Evolutionary conservation across 164 flowering plant genomes (phyloP), one percentile per base, ranked within the genome.

Genomic region (Annona cherimola): DNA sequence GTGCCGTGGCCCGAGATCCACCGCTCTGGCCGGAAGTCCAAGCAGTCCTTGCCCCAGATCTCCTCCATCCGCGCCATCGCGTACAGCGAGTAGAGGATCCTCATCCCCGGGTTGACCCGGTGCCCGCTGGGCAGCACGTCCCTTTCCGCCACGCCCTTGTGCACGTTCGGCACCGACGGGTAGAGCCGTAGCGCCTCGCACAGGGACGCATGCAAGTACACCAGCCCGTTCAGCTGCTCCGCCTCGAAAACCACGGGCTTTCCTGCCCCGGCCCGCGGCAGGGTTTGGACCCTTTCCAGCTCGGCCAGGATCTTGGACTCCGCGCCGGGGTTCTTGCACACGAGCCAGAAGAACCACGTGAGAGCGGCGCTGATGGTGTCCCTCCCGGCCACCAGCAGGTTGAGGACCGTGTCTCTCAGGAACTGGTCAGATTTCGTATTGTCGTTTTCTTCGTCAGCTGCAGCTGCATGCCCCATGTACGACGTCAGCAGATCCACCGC

Each of bases 31-130:
- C 69, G 84, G 74, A 83, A 86, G 64, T 84, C 85, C 59, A 43
- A 16, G 78, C 87, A 80, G 41, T 86, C 89, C 19, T 79, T 67
- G 5, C 88, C 92, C 92, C 90, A 88, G 1, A 85, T 66, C 42
- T 67, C 59, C 39, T 76, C 74, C 83, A 81, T 80, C 55, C 84
- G 77, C 4, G 81, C 89, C 82, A 82, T 82, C 0, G 84, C 60
- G 65, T 78, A 83, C 4, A 74, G 35, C 1, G 73, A 68, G 5
- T 74, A 62, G 64, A 83, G 5, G 3, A 84, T 69, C 67, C 26
- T 76, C 65, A 20, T 67, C 1, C 75, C 76, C 20, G 75, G 75
- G n/a, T 73, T 4, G 7, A 84, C 81, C 4, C 3, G 45, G 5
- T 81, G 73, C 0, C 91, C 89, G 35, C 79, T 78, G 0, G 89